phyloP scores from a whole-genome alignment of 2,329 filamentous ascomycete species.

The Dendryphion nanum region DNA sequence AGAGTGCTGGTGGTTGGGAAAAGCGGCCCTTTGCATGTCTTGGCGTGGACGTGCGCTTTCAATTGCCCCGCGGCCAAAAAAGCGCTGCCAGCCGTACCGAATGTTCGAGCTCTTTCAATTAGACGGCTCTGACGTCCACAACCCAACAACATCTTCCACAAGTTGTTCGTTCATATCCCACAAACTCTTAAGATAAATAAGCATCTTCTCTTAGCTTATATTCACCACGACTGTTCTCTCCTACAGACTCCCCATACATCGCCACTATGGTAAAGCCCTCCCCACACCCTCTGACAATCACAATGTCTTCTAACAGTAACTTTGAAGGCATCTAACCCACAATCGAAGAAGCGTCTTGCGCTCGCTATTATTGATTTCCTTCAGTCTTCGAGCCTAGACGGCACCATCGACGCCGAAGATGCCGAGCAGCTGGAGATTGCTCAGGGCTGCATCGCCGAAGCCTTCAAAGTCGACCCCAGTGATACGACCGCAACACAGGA shows the following conservation, averaged over 20 bases:
- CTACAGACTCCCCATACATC: constrained; percentile 6
- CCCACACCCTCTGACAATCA: constrained; percentile 13
- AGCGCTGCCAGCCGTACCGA: no score
- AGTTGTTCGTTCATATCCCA: no score
- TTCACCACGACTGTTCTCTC: no score
- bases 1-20: no score
- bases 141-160: no score
- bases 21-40: no score
- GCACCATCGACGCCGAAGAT: constrained; percentile 84
- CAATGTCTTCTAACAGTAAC: not conserved
- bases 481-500: constrained; percentile 70
- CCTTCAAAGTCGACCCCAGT: constrained; percentile 89
- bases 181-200: no score
- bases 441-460: constrained; percentile 88
- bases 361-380: constrained; percentile 98
- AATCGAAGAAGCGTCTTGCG: constrained; percentile 80
- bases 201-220: no score
- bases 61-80: no score
- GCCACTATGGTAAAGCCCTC: constrained; percentile 27
- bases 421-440: constrained; percentile 93
- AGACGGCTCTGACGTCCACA: no score
- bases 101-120: no score
- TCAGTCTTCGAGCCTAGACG: constrained; percentile 77
- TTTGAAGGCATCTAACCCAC: constrained; percentile 34
- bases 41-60: no score